Percentiles rank a stretch among this genome's conserved stretches.
These are phyloP conservation scores for Discostella stelligeroides DNA, from an alignment of 108 stramenopile genomes.

Conservation along the genomic window DNA sequence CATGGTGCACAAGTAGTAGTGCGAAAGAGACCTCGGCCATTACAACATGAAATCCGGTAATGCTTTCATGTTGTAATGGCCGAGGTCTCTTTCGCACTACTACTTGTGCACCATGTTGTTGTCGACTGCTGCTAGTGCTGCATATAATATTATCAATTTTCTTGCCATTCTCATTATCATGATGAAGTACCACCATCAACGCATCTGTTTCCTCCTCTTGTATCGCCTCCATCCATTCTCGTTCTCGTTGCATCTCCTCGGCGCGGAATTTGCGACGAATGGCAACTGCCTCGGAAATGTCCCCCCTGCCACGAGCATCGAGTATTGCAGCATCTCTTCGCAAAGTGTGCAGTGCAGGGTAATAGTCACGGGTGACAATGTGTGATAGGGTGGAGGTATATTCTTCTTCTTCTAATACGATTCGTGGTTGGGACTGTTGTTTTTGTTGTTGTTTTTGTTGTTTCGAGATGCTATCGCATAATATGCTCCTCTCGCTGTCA, in stretches of 20 bases:
- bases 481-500: neutral
- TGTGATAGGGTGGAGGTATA: slow-evolving; percentile 65
- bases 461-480: neutral
- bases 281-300: slow-evolving; percentile 66
- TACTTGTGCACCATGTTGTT: neutral
- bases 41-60: slow-evolving; percentile 78
- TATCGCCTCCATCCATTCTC: slow-evolving; percentile 34
- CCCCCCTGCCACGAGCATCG: slow-evolving; percentile 56
- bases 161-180: neutral
- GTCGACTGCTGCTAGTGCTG: neutral
- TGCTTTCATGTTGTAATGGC: slow-evolving; percentile 60
- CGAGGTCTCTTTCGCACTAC: slow-evolving; percentile 49
- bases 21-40: slow-evolving; percentile 70
- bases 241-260: slow-evolving; percentile 51
- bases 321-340: slow-evolving; percentile 60
- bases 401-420: slow-evolving; percentile 75
- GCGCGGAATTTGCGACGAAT: slow-evolving; percentile 64
- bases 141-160: no score
- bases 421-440: slow-evolving; percentile 49
- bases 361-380: slow-evolving; percentile 80
- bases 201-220: slow-evolving; percentile 40
- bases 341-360: slow-evolving; percentile 56
- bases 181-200: neutral
- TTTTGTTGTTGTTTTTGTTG: neutral
- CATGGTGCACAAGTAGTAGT: slow-evolving; percentile 2